A percentile compares a stretch with the other conserved stretches of the same genome.
These are phyloP conservation scores for Amoeboaphelidium occidentale DNA, from an alignment of 371 early-diverging fungal species.

Conservation along the genomic window DNA sequence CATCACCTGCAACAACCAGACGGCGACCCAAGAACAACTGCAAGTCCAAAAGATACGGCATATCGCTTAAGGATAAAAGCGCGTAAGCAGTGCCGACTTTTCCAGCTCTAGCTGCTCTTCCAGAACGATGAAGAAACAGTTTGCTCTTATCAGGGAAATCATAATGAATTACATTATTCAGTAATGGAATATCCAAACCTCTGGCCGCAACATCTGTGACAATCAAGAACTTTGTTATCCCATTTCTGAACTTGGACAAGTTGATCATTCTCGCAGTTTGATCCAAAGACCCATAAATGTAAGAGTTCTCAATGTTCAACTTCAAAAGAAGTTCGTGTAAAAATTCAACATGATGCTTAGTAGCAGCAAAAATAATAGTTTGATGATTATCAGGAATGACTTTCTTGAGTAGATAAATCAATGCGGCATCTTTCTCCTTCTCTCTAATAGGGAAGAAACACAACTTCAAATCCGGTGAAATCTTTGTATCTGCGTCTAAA, in stretches of 20 bases:
- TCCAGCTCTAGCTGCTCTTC: slow-evolving; percentile 91
- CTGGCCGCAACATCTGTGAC: slow-evolving; percentile 98
- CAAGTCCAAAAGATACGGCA: slow-evolving; percentile 74
- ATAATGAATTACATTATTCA: slow-evolving; percentile 92
- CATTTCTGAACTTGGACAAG: slow-evolving; percentile 53
- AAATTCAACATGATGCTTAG: slow-evolving; percentile 92
- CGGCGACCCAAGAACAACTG: slow-evolving; percentile 66
- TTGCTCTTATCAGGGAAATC: slow-evolving; percentile 82
- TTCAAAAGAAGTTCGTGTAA: slow-evolving; percentile 34
- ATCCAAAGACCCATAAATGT: slow-evolving; percentile 82
- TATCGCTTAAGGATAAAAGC: slow-evolving; percentile 60
- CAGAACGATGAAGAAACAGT: slow-evolving; percentile 95
- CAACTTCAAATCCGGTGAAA: slow-evolving; percentile 65
- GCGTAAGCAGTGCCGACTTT: slow-evolving; percentile 77
- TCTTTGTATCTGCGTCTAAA: slow-evolving; percentile 77
- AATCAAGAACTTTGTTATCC: slow-evolving; percentile 50
- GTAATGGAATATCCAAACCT: slow-evolving; percentile 94
- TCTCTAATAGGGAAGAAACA: slow-evolving; percentile 36
- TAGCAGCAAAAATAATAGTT: slow-evolving; percentile 78
- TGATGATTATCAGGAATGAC: slow-evolving; percentile 33
- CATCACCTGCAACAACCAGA: slow-evolving; percentile 23
- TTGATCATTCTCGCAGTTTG: slow-evolving; percentile 72
- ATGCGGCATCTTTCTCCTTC: slow-evolving; percentile 65
- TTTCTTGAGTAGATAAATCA: slow-evolving; percentile 50
- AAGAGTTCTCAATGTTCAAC: slow-evolving; percentile 43